Percentiles rank a stretch among this genome's conserved stretches.
These are phyloP conservation scores for Conidiobolus coronatus DNA, from an alignment of 371 early-diverging fungal species.

Conservation along the genomic window DNA sequence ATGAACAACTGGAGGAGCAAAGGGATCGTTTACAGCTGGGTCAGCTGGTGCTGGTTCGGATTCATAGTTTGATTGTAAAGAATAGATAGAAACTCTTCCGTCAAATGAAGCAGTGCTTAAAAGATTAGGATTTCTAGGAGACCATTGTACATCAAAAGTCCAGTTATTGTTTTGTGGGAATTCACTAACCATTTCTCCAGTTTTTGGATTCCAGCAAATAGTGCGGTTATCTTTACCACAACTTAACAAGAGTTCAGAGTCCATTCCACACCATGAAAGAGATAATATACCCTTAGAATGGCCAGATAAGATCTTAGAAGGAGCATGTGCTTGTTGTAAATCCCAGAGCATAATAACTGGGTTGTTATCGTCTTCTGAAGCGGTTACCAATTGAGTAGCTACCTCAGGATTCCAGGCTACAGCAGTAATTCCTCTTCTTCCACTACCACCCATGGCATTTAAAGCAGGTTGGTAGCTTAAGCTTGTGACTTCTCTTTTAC, in stretches of 20 bases:
- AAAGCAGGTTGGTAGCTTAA: slow-evolving; percentile 36
- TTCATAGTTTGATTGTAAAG: slow-evolving; percentile 36
- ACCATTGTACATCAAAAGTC: slow-evolving; percentile 86
- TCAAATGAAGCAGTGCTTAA: slow-evolving; percentile 69
- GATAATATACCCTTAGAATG: slow-evolving; percentile 73
- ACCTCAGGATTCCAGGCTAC: slow-evolving; percentile 87
- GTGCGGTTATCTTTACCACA: slow-evolving; percentile 84
- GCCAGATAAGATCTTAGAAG: slow-evolving; percentile 33
- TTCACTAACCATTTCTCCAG: slow-evolving; percentile 47
- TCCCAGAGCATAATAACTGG: slow-evolving; percentile 84
- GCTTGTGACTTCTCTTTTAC: slow-evolving; percentile 61
- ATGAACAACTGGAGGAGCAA: slow-evolving; percentile 19
- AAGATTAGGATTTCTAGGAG: slow-evolving; percentile 72
- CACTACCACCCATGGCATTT: slow-evolving; percentile 10
- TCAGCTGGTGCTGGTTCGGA: slow-evolving; percentile 9
- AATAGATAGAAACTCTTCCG: slow-evolving; percentile 62
- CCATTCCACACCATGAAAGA: slow-evolving; percentile 82
- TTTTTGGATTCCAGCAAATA: slow-evolving; percentile 70
- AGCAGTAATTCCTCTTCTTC: slow-evolving; percentile 45
- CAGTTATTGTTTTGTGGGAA: slow-evolving; percentile 58
- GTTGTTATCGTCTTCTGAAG: slow-evolving; percentile 69
- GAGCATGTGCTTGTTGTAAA: slow-evolving; percentile 75
- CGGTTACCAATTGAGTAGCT: slow-evolving; percentile 80
- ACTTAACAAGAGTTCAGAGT: slow-evolving; percentile 63
- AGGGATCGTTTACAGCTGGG: slow-evolving; percentile 39